Evolutionary conservation across 176 grass and related monocot genomes (phyloP).

Genomic region (Panicum miliaceum): DNA sequence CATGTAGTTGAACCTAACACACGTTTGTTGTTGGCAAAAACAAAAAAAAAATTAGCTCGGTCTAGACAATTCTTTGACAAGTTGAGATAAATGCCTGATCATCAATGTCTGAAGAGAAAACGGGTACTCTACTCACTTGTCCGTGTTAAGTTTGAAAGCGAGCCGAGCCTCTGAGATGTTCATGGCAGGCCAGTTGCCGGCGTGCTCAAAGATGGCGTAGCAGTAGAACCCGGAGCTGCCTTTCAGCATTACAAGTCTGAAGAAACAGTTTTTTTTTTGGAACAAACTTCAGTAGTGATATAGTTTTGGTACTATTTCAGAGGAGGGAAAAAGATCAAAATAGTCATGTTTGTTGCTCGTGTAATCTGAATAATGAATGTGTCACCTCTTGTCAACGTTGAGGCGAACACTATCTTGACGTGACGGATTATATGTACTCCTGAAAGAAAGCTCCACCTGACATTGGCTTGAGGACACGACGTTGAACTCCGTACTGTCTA

Average conservation of each 20-base stretch:
- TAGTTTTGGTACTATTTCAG: background rate
- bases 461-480: conserved; percentile 47
- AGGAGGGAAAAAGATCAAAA: background rate
- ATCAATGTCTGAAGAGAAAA: background rate
- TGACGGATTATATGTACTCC: conserved; percentile 58
- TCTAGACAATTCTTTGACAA: background rate
- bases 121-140: conserved; percentile 36
- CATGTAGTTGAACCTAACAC: conserved; percentile 69
- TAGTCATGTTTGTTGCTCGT: background rate
- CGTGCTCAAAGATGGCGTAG: conserved; percentile 71
- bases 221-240: conserved; percentile 82
- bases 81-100: background rate
- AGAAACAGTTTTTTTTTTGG: background rate
- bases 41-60: background rate
- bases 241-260: conserved; percentile 47
- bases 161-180: conserved; percentile 51
- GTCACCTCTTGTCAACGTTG: conserved; percentile 65
- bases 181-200: conserved; percentile 39
- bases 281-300: background rate
- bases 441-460: conserved; percentile 83
- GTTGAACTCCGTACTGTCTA: conserved; percentile 56
- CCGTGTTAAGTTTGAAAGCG: conserved; percentile 56
- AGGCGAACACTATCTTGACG: conserved; percentile 30
- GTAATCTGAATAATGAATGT: background rate
- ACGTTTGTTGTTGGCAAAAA: background rate